Evolutionary conservation across 1,284 basidiomycete genomes (phyloP).

Genomic region (Cystobasidiaceae sp.): DNA sequence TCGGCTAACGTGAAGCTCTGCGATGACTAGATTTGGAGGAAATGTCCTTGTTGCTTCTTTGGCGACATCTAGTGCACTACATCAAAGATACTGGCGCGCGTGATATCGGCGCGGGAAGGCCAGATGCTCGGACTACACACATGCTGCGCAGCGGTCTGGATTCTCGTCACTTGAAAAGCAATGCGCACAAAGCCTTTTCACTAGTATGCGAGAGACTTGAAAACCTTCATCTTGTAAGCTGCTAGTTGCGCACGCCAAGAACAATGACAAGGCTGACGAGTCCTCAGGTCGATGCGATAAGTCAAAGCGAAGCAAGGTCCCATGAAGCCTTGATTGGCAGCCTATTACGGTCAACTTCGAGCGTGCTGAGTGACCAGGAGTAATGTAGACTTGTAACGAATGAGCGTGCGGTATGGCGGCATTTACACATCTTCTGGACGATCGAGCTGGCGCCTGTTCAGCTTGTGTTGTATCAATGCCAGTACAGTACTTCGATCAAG

Average conservation of each 20-base stretch:
- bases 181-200: slow-evolving; percentile 12
- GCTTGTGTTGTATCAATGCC: slow-evolving; percentile 7
- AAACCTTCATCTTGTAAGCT: slow-evolving; percentile 19
- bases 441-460: no score
- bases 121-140: slow-evolving; percentile 2
- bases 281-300: no score
- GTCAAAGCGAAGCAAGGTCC: slow-evolving; percentile 11
- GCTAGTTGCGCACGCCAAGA: neutral
- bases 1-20: no score
- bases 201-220: slow-evolving; percentile 23
- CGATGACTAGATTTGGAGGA: slow-evolving; percentile 75
- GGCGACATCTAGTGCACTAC: slow-evolving; percentile 69
- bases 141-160: slow-evolving; percentile 6
- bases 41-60: slow-evolving; percentile 74
- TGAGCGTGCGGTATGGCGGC: no score
- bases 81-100: slow-evolving; percentile 42
- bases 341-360: slow-evolving; percentile 11
- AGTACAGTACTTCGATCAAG: slow-evolving; percentile 24
- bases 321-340: slow-evolving; percentile 26
- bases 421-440: no score
- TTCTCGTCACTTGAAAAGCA: neutral
- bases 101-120: slow-evolving; percentile 13
- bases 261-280: no score
- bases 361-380: slow-evolving; percentile 9
- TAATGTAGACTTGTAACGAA: no score